phyloP scores from a whole-genome alignment of 2,329 filamentous ascomycete species.

The Cercospora berteroae region DNA sequence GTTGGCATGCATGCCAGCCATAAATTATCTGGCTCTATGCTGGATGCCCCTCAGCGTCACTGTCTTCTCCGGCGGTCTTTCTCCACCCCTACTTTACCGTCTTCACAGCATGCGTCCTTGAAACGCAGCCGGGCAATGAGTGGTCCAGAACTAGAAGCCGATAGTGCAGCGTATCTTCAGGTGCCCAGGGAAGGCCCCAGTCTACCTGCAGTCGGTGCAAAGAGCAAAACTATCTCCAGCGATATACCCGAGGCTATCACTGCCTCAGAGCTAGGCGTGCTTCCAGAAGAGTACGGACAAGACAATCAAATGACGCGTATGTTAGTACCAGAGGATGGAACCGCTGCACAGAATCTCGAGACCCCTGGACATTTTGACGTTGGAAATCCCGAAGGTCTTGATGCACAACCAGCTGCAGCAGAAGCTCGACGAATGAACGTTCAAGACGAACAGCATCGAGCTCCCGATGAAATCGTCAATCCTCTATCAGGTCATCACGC shows the following conservation, averaged over 20 bases:
- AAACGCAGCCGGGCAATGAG: background rate
- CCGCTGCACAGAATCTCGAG: background rate
- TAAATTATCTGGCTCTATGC: background rate
- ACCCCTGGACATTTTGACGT: background rate
- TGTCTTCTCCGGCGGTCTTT: background rate
- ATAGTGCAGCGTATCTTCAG: background rate
- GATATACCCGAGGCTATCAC: background rate
- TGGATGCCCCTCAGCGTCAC: background rate
- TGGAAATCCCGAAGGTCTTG: background rate
- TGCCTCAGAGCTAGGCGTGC: background rate
- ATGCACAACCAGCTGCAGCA: background rate
- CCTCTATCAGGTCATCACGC: background rate
- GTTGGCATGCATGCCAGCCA: background rate
- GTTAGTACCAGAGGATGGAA: background rate
- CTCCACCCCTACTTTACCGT: background rate
- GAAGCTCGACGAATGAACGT: background rate
- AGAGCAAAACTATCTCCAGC: background rate
- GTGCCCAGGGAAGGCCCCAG: background rate
- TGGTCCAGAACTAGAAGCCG: background rate
- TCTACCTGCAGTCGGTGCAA: background rate
- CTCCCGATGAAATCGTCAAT: background rate
- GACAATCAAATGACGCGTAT: background rate
- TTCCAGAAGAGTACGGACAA: slow-evolving; percentile 1
- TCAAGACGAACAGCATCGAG: background rate
- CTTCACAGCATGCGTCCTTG: background rate